Evolutionary conservation across 495 filamentous ascomycete genomes (phyloP), one percentile per base, ranked within the genome.

Genomic region (Symbiotaphrina buchneri): DNA sequence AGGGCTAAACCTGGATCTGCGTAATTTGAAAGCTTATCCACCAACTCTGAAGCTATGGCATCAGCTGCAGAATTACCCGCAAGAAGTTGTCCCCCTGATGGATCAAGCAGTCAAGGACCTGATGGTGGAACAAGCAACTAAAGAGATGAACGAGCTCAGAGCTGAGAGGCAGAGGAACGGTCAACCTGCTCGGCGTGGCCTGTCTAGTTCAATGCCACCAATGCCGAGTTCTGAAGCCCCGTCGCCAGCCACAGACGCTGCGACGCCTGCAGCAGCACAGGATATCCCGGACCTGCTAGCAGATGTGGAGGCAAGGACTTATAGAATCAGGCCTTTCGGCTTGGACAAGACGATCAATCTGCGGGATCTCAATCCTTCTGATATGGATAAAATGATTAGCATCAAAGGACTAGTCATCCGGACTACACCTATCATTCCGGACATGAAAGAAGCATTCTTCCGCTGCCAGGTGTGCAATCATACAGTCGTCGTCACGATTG

Each of bases 381-480:
- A 93, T 45, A 90, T 92, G 67, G 90, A 95, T 59, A 92, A 91
- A 52, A 64, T 99, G 36, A 67, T 99, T 38, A 81, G 74, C 44
- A 75, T 99, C 52, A 99, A 95, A 53, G 87, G 87, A 31, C 61
- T 99, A 24, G 87, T 95, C 27, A 99, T 99, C 43, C 74, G 87
- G 14, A 74, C 91, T 10, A 94, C 90, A 1, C 80, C 87, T 3
- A 72, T 95, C 34, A 95, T 99, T 38, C 87, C 87, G 2, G 87
- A 99, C 44, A 95, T 95, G 90, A 93, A 90, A 46, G 70, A 77
- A 49, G 81, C 80, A 0, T 95, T 93, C 56, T 99, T 99, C 68
- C 71, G 77, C 40, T 99, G 87, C 50, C 74, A 77, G 39, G 68
- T 79, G 21, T 99, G 87, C 47, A 78, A 80, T 37, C 83, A 92